A percentile compares a stretch with the other conserved stretches of the same genome.
Conservation (phyloP, 768 basidiomycete genomes). For the Russula vinacea region DNA sequence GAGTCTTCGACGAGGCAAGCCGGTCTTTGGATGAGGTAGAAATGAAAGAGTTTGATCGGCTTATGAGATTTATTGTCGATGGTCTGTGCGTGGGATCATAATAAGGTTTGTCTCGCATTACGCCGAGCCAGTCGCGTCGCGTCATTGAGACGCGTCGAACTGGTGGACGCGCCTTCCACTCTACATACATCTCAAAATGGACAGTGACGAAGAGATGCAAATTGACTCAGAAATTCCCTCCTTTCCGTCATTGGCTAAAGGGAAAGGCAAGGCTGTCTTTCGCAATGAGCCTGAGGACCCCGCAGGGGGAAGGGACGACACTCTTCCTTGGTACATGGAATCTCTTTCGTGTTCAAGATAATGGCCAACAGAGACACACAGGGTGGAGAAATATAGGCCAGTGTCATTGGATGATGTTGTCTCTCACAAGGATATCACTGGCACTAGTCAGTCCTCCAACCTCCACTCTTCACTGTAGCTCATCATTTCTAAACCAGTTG, state of each 20-base stretch:
- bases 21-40: conserved; percentile 41
- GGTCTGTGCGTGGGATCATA: conserved; percentile 43
- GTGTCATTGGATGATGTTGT: conserved; percentile 91
- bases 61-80: conserved; percentile 37
- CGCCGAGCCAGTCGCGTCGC: conserved; percentile 5
- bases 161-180: conserved; percentile 11
- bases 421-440: conserved; percentile 92
- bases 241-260: conserved; percentile 46
- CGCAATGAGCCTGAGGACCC: conserved; percentile 34
- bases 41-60: conserved; percentile 35
- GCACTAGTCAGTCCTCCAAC: conserved; percentile 65
- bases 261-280: conserved; percentile 65
- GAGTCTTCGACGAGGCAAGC: conserved; percentile 86
- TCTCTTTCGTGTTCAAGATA: conserved; percentile 7
- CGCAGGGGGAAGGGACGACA: conserved; percentile 50
- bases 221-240: conserved; percentile 37
- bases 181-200: conserved; percentile 41
- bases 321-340: conserved; percentile 73
- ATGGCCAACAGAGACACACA: conserved; percentile 20
- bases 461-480: neutral
- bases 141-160: conserved; percentile 12
- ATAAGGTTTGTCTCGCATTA: conserved; percentile 32
- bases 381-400: conserved; percentile 98
- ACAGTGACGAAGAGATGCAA: conserved; percentile 54
- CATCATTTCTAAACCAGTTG: conserved; percentile 53